Base-by-base conservation (phyloP, 2,329 filamentous ascomycete genomes). In the Xylaria sp. region DNA sequence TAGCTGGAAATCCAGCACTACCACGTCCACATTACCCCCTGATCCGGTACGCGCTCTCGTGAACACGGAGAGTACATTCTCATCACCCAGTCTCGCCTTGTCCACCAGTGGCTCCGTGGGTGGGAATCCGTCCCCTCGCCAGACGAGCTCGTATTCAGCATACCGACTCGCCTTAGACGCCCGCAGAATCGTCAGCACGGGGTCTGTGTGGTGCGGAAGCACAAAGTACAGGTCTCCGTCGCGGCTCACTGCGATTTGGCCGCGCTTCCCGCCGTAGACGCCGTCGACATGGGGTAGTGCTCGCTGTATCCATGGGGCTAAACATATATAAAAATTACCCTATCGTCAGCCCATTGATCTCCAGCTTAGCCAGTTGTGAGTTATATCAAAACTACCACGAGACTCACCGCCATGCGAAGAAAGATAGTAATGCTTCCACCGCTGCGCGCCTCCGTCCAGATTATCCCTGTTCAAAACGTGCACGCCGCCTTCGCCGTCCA, bases 381-480 rank as follows among this genome's bases (percentile, higher is more conserved):
- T 28, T 3, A 28, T 28, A 4, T 28, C 28, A 28, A 20, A 9
- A 20, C 2, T 1, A 49, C 18, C 20, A 5, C 28, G 28, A 28
- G 6, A 49, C 77, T 67, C 48, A 80, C 80, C 79, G 15, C 70
- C 65, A 1, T 55, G 28, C 28, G 80, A 77, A 6, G 75, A 71
- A 20, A 78, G 74, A 68, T 82, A 80, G 66, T 83, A 82, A 72
- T 83, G 81, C 59, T 80, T 82, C 82, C 82, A 83, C 59, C 74
- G 62, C 62, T 65, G 55, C 25, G 73, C 71, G 0, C 78, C 79
- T 0, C 76, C 78, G 25, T 76, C 76, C 18, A 76, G 33, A 0
- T 77, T 80, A 61, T 86, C 83, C 3, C 84, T 78, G 70, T 86
- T 86, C 36, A 86, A 72, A 0, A 85, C 81, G 62, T 86, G 84